Evolutionary conservation across 495 filamentous ascomycete genomes (phyloP).

Genomic region (Neurospora tetraspora): DNA sequence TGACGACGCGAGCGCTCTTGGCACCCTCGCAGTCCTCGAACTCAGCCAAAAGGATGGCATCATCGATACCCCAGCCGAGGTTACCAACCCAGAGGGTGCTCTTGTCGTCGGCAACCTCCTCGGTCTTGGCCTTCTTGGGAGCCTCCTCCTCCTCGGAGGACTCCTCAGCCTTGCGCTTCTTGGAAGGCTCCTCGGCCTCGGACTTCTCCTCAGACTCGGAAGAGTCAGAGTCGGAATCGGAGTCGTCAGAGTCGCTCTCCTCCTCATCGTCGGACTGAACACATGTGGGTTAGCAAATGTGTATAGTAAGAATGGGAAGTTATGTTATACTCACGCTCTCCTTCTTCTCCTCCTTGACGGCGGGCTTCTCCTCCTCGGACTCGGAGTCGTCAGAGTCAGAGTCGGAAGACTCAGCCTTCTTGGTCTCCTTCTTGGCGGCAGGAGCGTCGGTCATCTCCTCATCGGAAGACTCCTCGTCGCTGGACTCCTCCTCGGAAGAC

Average conservation of each 20-base stretch:
- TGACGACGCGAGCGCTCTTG: constrained; percentile 66
- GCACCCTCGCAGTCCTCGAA: constrained; percentile 80
- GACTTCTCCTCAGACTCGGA: constrained; percentile 36
- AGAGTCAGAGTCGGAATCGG: constrained; percentile 29
- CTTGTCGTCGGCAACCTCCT: constrained; percentile 39
- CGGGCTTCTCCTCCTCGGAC: constrained; percentile 31
- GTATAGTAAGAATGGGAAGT: background rate
- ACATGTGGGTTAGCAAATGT: background rate
- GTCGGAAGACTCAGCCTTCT: constrained; percentile 20
- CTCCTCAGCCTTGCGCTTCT: constrained; percentile 50
- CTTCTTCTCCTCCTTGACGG: constrained; percentile 31
- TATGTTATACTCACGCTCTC: constrained; percentile 19
- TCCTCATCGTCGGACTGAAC: constrained; percentile 20
- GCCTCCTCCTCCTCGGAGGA: constrained; percentile 38
- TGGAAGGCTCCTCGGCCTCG: constrained; percentile 33
- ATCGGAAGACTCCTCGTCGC: constrained; percentile 27
- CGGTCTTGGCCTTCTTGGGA: constrained; percentile 80
- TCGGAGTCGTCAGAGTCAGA: constrained; percentile 37
- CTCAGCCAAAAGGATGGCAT: constrained; percentile 78
- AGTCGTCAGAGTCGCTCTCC: constrained; percentile 11
- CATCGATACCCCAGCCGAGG: constrained; percentile 90
- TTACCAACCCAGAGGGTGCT: constrained; percentile 80
- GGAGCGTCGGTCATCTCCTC: constrained; percentile 41
- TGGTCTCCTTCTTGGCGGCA: constrained; percentile 24
- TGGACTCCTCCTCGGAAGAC: constrained; percentile 24